These are phyloP conservation scores for Russula virescens DNA, from an alignment of 768 basidiomycete species.

Conservation along the genomic window DNA sequence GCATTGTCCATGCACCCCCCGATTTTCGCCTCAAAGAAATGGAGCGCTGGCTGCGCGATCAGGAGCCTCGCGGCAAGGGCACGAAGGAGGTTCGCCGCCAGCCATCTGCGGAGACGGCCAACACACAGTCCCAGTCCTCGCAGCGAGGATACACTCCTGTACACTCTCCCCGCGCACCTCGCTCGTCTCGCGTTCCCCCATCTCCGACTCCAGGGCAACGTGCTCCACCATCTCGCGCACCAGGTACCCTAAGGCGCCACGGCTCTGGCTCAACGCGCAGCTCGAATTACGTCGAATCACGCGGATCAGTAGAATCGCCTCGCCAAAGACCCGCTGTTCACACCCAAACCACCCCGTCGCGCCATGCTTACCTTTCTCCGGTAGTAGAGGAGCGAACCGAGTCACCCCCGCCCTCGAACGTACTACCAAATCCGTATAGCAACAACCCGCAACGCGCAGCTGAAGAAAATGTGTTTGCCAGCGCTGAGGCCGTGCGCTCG, in stretches of 20 bases:
- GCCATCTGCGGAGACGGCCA: conserved; percentile 33
- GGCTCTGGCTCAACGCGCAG: conserved; percentile 21
- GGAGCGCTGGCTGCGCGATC: conserved; percentile 67
- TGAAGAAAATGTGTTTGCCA: conserved; percentile 18
- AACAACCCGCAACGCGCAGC: conserved; percentile 27
- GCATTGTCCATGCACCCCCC: conserved; percentile 59
- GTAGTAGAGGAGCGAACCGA: conserved; percentile 19
- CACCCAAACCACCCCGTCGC: neutral
- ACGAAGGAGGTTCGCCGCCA: conserved; percentile 28
- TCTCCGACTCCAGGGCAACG: conserved; percentile 5
- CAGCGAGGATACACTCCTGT: conserved; percentile 19
- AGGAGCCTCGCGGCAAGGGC: conserved; percentile 28
- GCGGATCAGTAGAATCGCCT: conserved; percentile 12
- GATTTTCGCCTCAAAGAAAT: conserved; percentile 76
- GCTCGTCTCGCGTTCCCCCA: neutral
- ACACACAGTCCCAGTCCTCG: conserved; percentile 24
- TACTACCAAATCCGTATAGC: conserved; percentile 19
- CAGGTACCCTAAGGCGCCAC: conserved; percentile 7
- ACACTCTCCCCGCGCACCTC: conserved; percentile 7
- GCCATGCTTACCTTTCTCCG: conserved; percentile 17
- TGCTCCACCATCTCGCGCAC: conserved; percentile 6
- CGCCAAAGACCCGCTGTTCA: conserved; percentile 8
- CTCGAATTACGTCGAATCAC: conserved; percentile 22
- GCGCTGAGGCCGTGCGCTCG: conserved; percentile 8
- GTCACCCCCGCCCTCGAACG: neutral